Conservation (phyloP, 495 filamentous ascomycete species). For the Neurospora sp. region DNA sequence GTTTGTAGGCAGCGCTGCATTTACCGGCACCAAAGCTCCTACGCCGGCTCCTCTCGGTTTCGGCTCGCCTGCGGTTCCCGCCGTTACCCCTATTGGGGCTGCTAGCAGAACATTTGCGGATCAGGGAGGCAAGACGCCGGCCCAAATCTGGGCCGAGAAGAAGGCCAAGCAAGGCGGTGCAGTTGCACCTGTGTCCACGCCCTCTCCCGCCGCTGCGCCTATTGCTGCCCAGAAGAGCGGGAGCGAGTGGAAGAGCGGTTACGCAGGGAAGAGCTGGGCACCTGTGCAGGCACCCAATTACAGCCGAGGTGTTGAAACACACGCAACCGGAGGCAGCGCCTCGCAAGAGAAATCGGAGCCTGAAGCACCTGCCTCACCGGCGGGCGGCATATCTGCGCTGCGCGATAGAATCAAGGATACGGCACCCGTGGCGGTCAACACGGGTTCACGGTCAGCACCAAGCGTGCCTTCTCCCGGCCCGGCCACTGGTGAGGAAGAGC, state of each 20-base stretch:
- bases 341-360: conserved; percentile 31
- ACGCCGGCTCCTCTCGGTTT: conserved; percentile 58
- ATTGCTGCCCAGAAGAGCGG: conserved; percentile 60
- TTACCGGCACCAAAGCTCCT: conserved; percentile 81
- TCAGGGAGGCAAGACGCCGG: conserved; percentile 89
- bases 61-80: conserved; percentile 34
- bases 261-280: conserved; percentile 79
- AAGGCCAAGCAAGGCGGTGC: conserved; percentile 70
- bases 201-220: conserved; percentile 36
- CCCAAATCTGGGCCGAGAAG: conserved; percentile 94
- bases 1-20: conserved; percentile 61
- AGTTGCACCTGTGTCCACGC: conserved; percentile 30
- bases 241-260: conserved; percentile 80
- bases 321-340: conserved; percentile 48
- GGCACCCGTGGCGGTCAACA: conserved; percentile 48
- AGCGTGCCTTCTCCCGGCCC: conserved; percentile 16
- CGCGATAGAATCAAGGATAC: conserved; percentile 68
- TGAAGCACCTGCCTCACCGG: conserved; percentile 29
- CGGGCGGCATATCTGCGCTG: conserved; percentile 56
- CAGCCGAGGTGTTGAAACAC: conserved; percentile 52
- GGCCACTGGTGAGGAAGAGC: conserved; percentile 27
- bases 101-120: conserved; percentile 91
- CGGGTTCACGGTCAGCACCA: conserved; percentile 34
- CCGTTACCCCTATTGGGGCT: conserved; percentile 54
- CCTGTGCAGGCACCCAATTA: conserved; percentile 64